Evolutionary conservation across 2,329 filamentous ascomycete species (phyloP).

Genomic region (Grosmannia huntii): DNA sequence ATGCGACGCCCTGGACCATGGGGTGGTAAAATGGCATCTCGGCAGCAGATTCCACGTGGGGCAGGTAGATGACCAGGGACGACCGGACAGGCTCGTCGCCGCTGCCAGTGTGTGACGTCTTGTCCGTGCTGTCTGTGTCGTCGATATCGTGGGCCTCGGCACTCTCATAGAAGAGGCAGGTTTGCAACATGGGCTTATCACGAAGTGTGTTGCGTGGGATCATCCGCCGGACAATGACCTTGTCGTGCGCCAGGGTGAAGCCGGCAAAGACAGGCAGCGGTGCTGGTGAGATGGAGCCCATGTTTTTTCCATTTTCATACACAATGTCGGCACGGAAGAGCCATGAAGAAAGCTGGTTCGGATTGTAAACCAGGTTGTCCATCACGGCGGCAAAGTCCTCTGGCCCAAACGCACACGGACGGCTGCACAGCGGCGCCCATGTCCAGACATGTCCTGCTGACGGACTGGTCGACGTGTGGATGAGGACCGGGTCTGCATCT

Average conservation of each 20-base stretch:
- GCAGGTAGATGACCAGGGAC: conserved; percentile 62
- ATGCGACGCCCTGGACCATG: conserved; percentile 57
- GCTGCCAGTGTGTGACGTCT: neutral
- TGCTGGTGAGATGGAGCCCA: neutral
- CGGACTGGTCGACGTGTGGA: neutral
- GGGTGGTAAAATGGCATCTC: conserved; percentile 85
- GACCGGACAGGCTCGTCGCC: conserved; percentile 13
- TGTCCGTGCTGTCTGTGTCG: neutral
- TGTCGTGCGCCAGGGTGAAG: conserved; percentile 27
- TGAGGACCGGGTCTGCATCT: conserved; percentile 7
- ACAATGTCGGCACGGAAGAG: conserved; percentile 69
- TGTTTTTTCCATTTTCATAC: neutral
- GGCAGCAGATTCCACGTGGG: conserved; percentile 49
- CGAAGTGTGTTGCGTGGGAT: conserved; percentile 71
- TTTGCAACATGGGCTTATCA: conserved; percentile 67
- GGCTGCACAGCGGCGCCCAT: conserved; percentile 44
- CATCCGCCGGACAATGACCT: conserved; percentile 60
- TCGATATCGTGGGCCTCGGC: conserved; percentile 3
- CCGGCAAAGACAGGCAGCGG: conserved; percentile 9
- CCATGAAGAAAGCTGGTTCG: conserved; percentile 67
- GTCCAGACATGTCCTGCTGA: neutral
- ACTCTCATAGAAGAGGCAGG: conserved; percentile 56
- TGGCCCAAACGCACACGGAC: conserved; percentile 49
- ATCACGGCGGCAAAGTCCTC: conserved; percentile 54
- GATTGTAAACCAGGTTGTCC: conserved; percentile 64